Percentiles rank a stretch among this genome's conserved stretches.
These are phyloP conservation scores for Candida ovalis DNA, from an alignment of 805 yeast species.

Conservation along the genomic window DNA sequence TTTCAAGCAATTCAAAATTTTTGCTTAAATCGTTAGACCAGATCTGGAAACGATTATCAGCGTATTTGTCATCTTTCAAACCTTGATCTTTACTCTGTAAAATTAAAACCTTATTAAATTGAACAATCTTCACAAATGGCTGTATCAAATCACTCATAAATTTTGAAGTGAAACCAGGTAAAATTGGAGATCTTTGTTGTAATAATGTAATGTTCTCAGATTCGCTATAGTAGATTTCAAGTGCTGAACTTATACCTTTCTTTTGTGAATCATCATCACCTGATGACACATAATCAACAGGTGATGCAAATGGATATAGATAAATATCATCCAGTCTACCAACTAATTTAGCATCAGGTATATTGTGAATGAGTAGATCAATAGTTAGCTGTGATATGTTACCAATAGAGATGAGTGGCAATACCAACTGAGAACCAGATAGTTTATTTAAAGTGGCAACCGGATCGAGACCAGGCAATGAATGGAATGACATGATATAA, in stretches of 20 bases:
- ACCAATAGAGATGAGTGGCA: constrained; percentile 84
- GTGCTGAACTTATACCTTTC: constrained; percentile 39
- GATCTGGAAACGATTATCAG: constrained; percentile 14
- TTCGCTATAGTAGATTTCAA: constrained; percentile 58
- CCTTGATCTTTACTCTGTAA: constrained; percentile 76
- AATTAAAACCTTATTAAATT: constrained; percentile 47
- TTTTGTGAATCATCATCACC: constrained; percentile 20
- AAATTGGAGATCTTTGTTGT: constrained; percentile 80
- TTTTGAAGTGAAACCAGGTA: constrained; percentile 54
- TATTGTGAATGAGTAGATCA: constrained; percentile 70
- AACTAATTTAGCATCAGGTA: constrained; percentile 43
- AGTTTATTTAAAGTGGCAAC: constrained; percentile 19
- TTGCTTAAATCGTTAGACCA: constrained; percentile 25
- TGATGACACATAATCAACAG: constrained; percentile 48
- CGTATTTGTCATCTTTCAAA: constrained; percentile 23
- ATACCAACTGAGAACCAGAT: constrained; percentile 42
- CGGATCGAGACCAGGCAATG: constrained; percentile 19
- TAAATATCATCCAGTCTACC: constrained; percentile 55
- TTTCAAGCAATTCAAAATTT: constrained; percentile 15
- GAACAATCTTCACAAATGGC: constrained; percentile 41
- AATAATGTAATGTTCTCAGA: constrained; percentile 47
- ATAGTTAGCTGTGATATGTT: constrained; percentile 82
- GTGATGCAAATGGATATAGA: constrained; percentile 81
- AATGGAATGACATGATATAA: constrained; percentile 28
- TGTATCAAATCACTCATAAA: constrained; percentile 50